Base-by-base conservation (phyloP, 495 filamentous ascomycete species). In the Penicillium diatomitis region DNA sequence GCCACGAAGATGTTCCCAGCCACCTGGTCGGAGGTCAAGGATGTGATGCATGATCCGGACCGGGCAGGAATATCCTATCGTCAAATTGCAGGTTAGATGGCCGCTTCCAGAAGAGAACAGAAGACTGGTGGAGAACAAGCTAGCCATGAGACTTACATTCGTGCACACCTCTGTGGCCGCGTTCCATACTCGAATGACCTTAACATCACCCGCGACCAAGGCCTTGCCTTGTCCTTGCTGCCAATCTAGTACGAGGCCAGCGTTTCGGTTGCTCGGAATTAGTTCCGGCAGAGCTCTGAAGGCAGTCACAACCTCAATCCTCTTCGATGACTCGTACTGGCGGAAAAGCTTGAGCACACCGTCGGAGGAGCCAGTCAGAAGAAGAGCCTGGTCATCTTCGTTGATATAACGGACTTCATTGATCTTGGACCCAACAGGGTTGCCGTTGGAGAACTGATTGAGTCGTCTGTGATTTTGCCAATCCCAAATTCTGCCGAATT, bases 351-450 rank as follows among this genome's bases (percentile, higher is more conserved):
- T 85, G 50, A 99, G 77, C 4, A 97, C 85, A 35, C 92, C 92
- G 57, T 99, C 92, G 2, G 88, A 95, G 7, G 88, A 91, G 4
- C 91, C 92, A 5, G 88, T 96, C 82, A 97, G 88, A 39, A 98
- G 67, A 32, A 96, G 76, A 6, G 94, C 90, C 61, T 92, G 88
- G 58, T 99, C 92, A 57, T 99, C 92, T 63, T 99, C 92, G 55
- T 99, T 99, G 67, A 99, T 92, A 61, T 96, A 94, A 36, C 88
- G 83, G 55, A 95, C 81, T 68, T 96, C 90, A 28, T 88, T 96
- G 46, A 99, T 92, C 57, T 85, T 88, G 4, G 88, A 94, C 8
- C 88, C 88, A 11, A 82, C 75, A 0, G 92, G 92, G 61, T 97
- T 97, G 29, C 86, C 88, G 59, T 96, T 96, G 2, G 86, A 91